Percentiles rank a stretch among this genome's conserved stretches.
These are phyloP conservation scores for Amphirosellinia nigrospora DNA, from an alignment of 495 filamentous ascomycete genomes.

Conservation along the genomic window DNA sequence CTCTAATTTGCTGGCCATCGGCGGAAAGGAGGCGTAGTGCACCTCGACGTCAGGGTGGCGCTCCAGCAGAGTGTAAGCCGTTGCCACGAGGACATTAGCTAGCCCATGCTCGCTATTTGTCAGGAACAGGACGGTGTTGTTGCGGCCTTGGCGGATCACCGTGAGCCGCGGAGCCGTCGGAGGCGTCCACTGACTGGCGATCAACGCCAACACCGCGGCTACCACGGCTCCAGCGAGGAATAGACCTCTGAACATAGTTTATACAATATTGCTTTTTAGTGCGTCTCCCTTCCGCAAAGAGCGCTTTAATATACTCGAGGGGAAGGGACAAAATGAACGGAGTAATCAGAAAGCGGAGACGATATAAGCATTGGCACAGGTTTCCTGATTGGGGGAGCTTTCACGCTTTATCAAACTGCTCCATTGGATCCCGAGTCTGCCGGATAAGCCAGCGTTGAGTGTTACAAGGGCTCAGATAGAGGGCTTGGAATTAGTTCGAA, in stretches of 20 bases:
- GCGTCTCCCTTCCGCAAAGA: background rate
- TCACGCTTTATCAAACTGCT: background rate
- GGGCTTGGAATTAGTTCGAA: too few relatives aligned
- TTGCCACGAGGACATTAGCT: slow-evolving; percentile 22
- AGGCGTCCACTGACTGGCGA: slow-evolving; percentile 9
- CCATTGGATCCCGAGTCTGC: slow-evolving; percentile 5
- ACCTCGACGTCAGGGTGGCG: slow-evolving; percentile 25
- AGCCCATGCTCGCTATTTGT: slow-evolving; percentile 26
- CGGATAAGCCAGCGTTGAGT: background rate
- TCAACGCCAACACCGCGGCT: slow-evolving; percentile 16
- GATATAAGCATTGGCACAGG: background rate
- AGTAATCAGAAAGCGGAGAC: background rate
- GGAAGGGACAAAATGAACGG: background rate
- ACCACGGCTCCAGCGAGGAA: background rate
- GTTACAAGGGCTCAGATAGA: too few relatives aligned
- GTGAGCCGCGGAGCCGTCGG: slow-evolving; percentile 1
- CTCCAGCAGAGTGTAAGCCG: slow-evolving; percentile 20
- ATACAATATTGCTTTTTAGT: background rate
- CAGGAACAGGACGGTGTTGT: slow-evolving; percentile 28
- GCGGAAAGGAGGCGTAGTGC: slow-evolving; percentile 26
- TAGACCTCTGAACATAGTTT: slow-evolving; percentile 9
- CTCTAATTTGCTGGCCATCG: slow-evolving; percentile 7
- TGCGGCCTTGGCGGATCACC: slow-evolving; percentile 1
- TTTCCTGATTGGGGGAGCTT: background rate
- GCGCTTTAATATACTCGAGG: background rate